Conservation (phyloP, 1,284 basidiomycete genomes). For the Coriolopsis trogii region DNA sequence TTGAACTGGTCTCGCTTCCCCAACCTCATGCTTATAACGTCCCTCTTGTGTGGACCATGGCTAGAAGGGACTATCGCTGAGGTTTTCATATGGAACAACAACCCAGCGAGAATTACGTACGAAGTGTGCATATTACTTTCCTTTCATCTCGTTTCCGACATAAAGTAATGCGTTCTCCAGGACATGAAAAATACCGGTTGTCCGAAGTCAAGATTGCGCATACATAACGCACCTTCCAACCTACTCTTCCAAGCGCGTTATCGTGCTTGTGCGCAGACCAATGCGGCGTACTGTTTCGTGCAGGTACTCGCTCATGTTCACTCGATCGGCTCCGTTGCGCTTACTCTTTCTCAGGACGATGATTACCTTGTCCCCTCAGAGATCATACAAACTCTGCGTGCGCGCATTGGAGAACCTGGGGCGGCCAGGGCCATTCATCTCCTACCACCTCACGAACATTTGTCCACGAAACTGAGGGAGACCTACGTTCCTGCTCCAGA, state of each 20-base stretch:
- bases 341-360: slow-evolving; percentile 53
- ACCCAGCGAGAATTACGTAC: slow-evolving; percentile 43
- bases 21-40: slow-evolving; percentile 60
- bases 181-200: slow-evolving; percentile 51
- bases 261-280: slow-evolving; percentile 55
- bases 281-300: slow-evolving; percentile 61
- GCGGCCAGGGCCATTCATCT: slow-evolving; percentile 48
- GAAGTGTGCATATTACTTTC: slow-evolving; percentile 38
- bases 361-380: slow-evolving; percentile 65
- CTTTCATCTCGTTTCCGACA: neutral
- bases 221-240: slow-evolving; percentile 62
- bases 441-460: slow-evolving; percentile 62
- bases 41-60: slow-evolving; percentile 50
- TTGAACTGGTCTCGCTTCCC: slow-evolving; percentile 67
- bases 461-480: slow-evolving; percentile 44
- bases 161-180: slow-evolving; percentile 34
- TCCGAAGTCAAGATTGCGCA: slow-evolving; percentile 45
- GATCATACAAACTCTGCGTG: slow-evolving; percentile 53
- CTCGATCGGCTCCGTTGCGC: neutral
- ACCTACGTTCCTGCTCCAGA: slow-evolving; percentile 24
- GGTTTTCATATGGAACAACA: slow-evolving; percentile 70
- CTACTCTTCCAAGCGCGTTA: slow-evolving; percentile 69
- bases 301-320: slow-evolving; percentile 43
- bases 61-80: slow-evolving; percentile 51
- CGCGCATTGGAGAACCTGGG: slow-evolving; percentile 36